Conservation (phyloP, 495 filamentous ascomycete genomes). For the Daldinia loculata region DNA sequence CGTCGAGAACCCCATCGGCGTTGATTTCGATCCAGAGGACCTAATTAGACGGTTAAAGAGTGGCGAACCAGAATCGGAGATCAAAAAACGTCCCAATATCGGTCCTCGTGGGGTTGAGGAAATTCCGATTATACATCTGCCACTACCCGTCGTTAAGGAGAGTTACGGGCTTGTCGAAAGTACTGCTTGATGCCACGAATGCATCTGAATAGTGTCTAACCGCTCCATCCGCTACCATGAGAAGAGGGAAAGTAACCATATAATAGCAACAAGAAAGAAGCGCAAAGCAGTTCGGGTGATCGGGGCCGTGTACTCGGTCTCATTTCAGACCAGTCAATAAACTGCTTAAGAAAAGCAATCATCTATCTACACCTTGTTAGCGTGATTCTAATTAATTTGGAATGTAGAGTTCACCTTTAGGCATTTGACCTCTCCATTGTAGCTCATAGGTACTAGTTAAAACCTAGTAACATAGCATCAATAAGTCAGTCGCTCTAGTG, state of each 20-base stretch:
- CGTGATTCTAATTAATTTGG: too few species aligned
- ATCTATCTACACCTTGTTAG: too few species aligned
- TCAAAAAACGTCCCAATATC: conserved; percentile 46
- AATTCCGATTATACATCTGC: conserved; percentile 21
- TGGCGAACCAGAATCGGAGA: conserved; percentile 44
- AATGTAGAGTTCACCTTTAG: neutral
- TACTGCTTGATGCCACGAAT: conserved; percentile 5
- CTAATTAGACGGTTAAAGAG: conserved; percentile 44
- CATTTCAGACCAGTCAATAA: too few species aligned
- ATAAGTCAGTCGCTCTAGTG: neutral
- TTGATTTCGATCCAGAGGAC: conserved; percentile 53
- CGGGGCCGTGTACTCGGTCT: too few species aligned
- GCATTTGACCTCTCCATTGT: neutral
- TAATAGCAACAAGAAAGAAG: neutral
- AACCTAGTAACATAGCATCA: neutral
- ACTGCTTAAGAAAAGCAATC: too few species aligned
- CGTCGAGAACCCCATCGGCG: conserved; percentile 48
- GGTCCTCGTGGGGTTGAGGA: conserved; percentile 36
- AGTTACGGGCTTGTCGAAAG: conserved; percentile 22
- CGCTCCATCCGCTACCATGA: neutral
- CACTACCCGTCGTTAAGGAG: conserved; percentile 28
- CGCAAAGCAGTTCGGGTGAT: neutral
- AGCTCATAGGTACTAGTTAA: neutral
- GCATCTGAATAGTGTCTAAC: neutral
- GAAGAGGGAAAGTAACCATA: neutral